Conservation (phyloP, 352 stramenopile genomes). For the Hyaloperonospora brassicae region DNA sequence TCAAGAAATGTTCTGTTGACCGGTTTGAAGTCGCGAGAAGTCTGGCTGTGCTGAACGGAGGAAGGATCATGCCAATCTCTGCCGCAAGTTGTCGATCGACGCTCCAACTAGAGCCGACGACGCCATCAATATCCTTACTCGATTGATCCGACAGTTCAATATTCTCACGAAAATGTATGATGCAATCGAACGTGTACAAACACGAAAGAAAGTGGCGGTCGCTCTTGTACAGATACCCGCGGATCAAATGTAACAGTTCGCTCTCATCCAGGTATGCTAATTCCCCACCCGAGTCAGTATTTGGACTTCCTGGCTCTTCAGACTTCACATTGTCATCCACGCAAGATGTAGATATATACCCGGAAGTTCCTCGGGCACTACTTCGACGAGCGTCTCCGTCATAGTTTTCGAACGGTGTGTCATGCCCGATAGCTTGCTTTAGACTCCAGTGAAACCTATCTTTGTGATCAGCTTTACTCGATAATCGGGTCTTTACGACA, state of each 20-base stretch:
- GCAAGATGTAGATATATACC: slow-evolving; percentile 5
- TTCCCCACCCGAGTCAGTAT: slow-evolving; percentile 21
- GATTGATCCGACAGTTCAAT: slow-evolving; percentile 33
- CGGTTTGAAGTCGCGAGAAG: slow-evolving; percentile 56
- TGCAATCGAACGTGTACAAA: slow-evolving; percentile 70
- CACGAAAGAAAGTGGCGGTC: slow-evolving; percentile 77
- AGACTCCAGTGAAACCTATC: slow-evolving; percentile 65
- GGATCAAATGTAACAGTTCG: slow-evolving; percentile 64
- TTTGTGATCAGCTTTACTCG: slow-evolving; percentile 31
- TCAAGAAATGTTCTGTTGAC: slow-evolving; percentile 75
- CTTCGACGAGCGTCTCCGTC: slow-evolving; percentile 12
- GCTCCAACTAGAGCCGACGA: slow-evolving; percentile 54
- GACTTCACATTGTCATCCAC: slow-evolving; percentile 34
- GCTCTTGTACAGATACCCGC: slow-evolving; percentile 63
- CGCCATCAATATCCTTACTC: slow-evolving; percentile 23
- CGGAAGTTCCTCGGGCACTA: slow-evolving; percentile 7
- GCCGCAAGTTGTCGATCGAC: slow-evolving; percentile 37
- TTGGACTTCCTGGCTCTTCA: slow-evolving; percentile 45
- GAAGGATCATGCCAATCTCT: slow-evolving; percentile 47
- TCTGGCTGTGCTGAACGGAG: slow-evolving; percentile 78
- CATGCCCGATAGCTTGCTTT: slow-evolving; percentile 64
- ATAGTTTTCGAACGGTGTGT: slow-evolving; percentile 43
- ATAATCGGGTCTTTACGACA: slow-evolving; percentile 49
- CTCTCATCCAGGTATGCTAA: slow-evolving; percentile 62
- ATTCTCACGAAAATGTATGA: slow-evolving; percentile 53